Evolutionary conservation across 2,329 filamentous ascomycete species (phyloP), one percentile per base, ranked within the genome.

Genomic region (Cladophialophora yegresii): DNA sequence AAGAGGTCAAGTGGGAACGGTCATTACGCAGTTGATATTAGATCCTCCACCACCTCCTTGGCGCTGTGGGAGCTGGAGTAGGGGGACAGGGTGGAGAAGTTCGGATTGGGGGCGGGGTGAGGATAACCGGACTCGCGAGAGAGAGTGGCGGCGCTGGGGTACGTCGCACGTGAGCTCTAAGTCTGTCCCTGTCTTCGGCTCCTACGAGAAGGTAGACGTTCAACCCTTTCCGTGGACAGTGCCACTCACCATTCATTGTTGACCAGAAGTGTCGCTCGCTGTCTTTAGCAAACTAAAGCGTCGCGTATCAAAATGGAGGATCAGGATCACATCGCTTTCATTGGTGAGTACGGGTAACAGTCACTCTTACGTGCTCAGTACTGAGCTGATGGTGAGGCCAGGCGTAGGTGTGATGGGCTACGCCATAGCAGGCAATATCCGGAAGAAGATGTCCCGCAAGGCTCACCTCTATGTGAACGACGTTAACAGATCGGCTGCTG

Each of bases 331-430:
- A 54, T 54, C 23, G 51, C 51, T 6, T 54, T 54, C 51, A 54
- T 54, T 32, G 51, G 51, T 33, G 13, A 50, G 47, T 7, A 3
- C 8, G 13, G 26, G 47, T 7, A 3, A 3, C 47, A 12, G 10
- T 28, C 13, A 50, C 22, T 10, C n/a, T 4, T 13, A 1, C 26
- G 22, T 50, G 51, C 49, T 68, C 36, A 63, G 68, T 20, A 13
- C 54, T 23, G 54, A 65, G 30, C 56, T 62, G 45, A 50, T 36
- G 36, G 36, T 8, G 16, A n/a, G 5, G 2, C 16, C 36, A 49
- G 30, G 33, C 28, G 36, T 59, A 45, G 59, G 59, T 28, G 26
- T 59, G 20, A 64, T 62, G 51, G 51, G 55, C 8, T 58, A 58
- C 22, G 40, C 55, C 28, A 49, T 58, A 40, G 55, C 55, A 20